Evolutionary conservation across 345 rosid species (phyloP).

Genomic region (Salix viminalis): DNA sequence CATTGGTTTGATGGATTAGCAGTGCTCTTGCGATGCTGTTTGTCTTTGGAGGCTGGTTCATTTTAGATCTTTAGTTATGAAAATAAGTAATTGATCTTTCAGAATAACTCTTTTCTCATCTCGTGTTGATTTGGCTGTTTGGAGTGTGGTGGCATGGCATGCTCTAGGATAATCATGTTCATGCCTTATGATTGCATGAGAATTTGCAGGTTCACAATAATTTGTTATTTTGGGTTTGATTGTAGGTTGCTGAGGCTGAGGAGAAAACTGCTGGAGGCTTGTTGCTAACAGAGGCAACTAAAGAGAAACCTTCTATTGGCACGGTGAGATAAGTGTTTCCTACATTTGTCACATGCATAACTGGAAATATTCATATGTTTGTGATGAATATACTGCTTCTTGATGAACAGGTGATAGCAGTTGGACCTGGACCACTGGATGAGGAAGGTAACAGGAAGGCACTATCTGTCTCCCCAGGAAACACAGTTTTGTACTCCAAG

Average conservation of each 20-base stretch:
- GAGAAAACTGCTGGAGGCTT: constrained; percentile 94
- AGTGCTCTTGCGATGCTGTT: background rate
- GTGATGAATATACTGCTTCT: background rate
- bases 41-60: background rate
- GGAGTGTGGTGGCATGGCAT: background rate
- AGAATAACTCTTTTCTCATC: background rate
- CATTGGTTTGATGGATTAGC: background rate
- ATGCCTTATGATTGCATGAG: background rate
- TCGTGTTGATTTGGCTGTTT: background rate
- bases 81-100: background rate
- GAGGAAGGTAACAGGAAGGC: constrained; percentile 70
- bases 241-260: constrained; percentile 87
- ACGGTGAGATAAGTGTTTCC: constrained; percentile 35
- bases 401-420: constrained; percentile 66
- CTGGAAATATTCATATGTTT: background rate
- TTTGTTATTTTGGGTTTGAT: background rate
- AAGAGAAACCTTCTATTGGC: constrained; percentile 94
- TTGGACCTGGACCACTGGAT: constrained; percentile 76
- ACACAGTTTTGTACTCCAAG: constrained; percentile 83
- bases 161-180: background rate
- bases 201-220: background rate
- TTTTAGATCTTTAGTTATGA: background rate
- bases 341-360: background rate
- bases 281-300: constrained; percentile 73
- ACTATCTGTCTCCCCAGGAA: constrained; percentile 49